Conservation (phyloP, 2,329 filamentous ascomycete species). For the Fulvia fulva region DNA sequence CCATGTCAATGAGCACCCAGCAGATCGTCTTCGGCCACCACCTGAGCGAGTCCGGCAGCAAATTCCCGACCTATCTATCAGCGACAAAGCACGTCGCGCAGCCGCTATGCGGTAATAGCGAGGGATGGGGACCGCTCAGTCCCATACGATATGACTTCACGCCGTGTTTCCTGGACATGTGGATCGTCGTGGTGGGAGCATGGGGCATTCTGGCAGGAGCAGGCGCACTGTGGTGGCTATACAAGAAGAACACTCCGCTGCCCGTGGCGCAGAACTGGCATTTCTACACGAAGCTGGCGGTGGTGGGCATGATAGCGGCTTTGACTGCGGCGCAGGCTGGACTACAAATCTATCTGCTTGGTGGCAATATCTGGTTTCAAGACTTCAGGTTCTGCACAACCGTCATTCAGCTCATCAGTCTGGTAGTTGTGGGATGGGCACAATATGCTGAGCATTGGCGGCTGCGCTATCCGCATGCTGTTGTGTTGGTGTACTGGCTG, state of each 20-base stretch:
- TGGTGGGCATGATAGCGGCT: slow-evolving; percentile 64
- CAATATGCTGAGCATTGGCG: slow-evolving; percentile 86
- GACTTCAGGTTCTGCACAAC: slow-evolving; percentile 88
- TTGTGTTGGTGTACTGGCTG: slow-evolving; percentile 89
- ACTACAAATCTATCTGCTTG: slow-evolving; percentile 69
- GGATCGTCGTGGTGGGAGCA: slow-evolving; percentile 69
- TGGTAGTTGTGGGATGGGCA: slow-evolving; percentile 69
- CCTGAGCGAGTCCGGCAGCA: slow-evolving; percentile 5
- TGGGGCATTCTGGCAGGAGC: slow-evolving; percentile 77
- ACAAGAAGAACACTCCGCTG: slow-evolving; percentile 63
- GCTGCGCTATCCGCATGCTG: slow-evolving; percentile 77
- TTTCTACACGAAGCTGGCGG: slow-evolving; percentile 82
- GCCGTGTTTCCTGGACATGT: slow-evolving; percentile 93
- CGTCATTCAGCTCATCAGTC: slow-evolving; percentile 64
- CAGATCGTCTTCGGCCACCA: slow-evolving; percentile 15
- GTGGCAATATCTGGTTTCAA: slow-evolving; percentile 61
- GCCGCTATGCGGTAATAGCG: slow-evolving; percentile 78
- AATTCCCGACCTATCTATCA: slow-evolving; percentile 30
- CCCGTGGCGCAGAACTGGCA: slow-evolving; percentile 79
- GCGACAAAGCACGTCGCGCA: slow-evolving; percentile 42
- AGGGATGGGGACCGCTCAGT: slow-evolving; percentile 95
- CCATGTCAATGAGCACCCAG: slow-evolving; percentile 19
- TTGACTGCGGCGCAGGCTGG: slow-evolving; percentile 68
- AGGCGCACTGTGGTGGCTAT: slow-evolving; percentile 73
- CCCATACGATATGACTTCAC: slow-evolving; percentile 88